Conservation (phyloP, 1,139 yeast species). For the Saccharomyces hybrid region DNA sequence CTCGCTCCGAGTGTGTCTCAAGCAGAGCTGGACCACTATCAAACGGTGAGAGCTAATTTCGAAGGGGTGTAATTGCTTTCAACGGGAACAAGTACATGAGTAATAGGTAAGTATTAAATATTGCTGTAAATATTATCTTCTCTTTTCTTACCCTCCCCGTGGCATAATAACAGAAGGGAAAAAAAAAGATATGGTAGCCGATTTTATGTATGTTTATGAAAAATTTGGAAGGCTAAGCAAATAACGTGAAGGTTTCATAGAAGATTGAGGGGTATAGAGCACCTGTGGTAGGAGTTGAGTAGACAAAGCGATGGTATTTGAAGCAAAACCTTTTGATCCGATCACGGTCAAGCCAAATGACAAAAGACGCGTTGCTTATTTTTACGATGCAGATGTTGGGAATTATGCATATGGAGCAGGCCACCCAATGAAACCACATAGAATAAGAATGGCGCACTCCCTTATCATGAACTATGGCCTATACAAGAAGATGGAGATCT, state of each 20-base stretch:
- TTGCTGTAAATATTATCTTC: background rate
- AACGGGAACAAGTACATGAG: too few species aligned
- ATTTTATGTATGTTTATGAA: background rate
- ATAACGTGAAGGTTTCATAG: background rate
- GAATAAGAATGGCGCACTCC: slow-evolving; percentile 98
- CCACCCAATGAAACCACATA: slow-evolving; percentile 97
- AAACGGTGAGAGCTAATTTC: slow-evolving; percentile 67
- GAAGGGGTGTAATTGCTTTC: slow-evolving; percentile 33
- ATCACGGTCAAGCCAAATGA: slow-evolving; percentile 49
- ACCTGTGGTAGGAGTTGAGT: too few species aligned
- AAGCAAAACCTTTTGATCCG: slow-evolving; percentile 52
- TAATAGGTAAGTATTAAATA: too few species aligned
- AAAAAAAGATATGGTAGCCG: background rate
- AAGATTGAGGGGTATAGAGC: too few species aligned
- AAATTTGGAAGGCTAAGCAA: too few species aligned
- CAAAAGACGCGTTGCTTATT: slow-evolving; percentile 58
- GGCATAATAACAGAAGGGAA: background rate
- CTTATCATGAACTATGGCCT: slow-evolving; percentile 95
- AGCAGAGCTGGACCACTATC: slow-evolving; percentile 78
- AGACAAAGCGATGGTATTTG: slow-evolving; percentile 31
- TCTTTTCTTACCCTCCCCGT: background rate
- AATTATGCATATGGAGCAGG: slow-evolving; percentile 98
- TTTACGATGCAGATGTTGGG: slow-evolving; percentile 83
- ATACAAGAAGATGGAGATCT: slow-evolving; percentile 94
- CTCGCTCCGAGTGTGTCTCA: slow-evolving; percentile 81